Percentiles rank a stretch among this genome's conserved stretches.
Evolutionary conservation across 2,329 filamentous ascomycete species (phyloP).

Genomic region (Emmonsiellopsis sp.): DNA sequence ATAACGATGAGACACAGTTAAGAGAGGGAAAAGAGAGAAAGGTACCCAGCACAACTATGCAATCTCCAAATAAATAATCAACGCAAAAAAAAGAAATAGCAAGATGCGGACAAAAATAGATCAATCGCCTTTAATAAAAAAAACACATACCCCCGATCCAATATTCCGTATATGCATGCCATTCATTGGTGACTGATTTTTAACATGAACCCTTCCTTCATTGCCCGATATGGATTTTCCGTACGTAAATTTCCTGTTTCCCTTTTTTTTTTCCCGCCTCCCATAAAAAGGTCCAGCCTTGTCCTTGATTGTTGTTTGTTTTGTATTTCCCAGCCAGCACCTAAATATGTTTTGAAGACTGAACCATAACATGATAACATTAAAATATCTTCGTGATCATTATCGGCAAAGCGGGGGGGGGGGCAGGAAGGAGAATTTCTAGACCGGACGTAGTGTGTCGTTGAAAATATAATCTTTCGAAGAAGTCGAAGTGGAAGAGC

Average conservation of each 20-base stretch:
- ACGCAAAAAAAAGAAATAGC: no score
- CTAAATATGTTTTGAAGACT: neutral
- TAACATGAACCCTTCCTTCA: neutral
- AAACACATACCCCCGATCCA: no score
- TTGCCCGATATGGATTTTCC: neutral
- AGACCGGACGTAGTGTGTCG: neutral
- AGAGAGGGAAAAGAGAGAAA: no score
- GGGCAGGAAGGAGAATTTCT: neutral
- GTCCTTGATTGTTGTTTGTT: neutral
- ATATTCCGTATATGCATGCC: neutral
- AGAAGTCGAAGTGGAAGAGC: no score
- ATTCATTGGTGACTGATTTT: neutral
- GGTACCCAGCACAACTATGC: no score
- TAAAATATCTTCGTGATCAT: neutral
- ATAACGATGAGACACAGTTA: no score
- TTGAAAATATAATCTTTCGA: neutral
- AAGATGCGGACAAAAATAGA: no score
- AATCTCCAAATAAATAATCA: no score
- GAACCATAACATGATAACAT: neutral
- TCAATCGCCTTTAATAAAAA: no score
- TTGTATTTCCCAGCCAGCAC: neutral
- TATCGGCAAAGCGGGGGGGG: neutral
- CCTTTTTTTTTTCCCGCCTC: neutral
- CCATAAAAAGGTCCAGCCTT: neutral
- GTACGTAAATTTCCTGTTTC: neutral